Evolutionary conservation across 1,139 yeast genomes (phyloP).

Genomic region (Lodderomyces beijingensis): DNA sequence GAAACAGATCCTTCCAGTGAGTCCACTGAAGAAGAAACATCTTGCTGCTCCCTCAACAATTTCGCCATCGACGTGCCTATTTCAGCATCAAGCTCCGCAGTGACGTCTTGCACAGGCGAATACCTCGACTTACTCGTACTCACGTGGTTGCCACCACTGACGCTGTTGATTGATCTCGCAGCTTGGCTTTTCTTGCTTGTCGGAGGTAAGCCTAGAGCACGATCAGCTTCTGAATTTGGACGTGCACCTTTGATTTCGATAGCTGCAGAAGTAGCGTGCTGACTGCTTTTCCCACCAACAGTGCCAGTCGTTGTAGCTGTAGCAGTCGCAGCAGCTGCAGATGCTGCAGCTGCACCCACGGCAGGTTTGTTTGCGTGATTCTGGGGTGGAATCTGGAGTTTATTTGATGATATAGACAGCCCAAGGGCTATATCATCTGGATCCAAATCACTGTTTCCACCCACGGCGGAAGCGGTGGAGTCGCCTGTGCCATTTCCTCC

Average conservation of each 20-base stretch:
- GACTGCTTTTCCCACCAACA: constrained; percentile 3
- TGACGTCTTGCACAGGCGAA: constrained; percentile 1
- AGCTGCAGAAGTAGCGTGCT: constrained; percentile 8
- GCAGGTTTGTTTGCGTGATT: too few species aligned
- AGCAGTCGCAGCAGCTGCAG: too few species aligned
- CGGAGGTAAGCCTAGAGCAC: too few species aligned
- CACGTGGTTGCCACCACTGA: not conserved
- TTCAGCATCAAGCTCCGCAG: constrained; percentile 32
- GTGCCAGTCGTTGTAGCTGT: too few species aligned
- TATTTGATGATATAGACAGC: too few species aligned
- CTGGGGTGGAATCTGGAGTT: too few species aligned
- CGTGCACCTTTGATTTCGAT: constrained; percentile 11
- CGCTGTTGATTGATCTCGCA: too few species aligned
- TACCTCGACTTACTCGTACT: constrained; percentile 1
- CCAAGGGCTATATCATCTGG: constrained; percentile 44
- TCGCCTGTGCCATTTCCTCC: constrained; percentile 12
- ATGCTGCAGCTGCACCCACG: too few species aligned
- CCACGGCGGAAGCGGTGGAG: constrained; percentile 4
- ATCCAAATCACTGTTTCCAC: constrained; percentile 30
- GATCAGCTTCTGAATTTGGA: too few species aligned
- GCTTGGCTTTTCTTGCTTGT: too few species aligned
- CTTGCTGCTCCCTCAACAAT: constrained; percentile 21
- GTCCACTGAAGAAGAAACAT: constrained; percentile 37
- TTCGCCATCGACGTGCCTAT: constrained; percentile 46
- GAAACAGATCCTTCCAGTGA: constrained; percentile 21